phyloP scores from a whole-genome alignment of 305 asterid species.

The Ilex paraguariensis region DNA sequence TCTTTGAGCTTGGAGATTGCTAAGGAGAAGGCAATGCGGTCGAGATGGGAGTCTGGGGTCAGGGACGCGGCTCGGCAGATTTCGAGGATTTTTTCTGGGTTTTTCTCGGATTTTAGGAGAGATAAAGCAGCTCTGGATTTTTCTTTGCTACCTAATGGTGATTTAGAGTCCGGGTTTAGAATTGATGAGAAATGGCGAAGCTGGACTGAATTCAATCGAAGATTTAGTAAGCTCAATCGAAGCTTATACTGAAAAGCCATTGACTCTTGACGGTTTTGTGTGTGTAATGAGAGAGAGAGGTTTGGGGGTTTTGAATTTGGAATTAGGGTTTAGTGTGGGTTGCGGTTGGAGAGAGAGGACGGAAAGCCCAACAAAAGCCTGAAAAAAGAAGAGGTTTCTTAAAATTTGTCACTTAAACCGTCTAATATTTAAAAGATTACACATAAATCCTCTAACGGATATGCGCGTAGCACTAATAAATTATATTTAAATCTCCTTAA shows the following conservation, averaged over 20 bases:
- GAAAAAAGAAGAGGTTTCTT: too few species aligned
- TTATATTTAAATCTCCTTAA: too few species aligned
- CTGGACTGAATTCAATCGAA: neutral
- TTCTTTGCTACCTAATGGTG: slow-evolving; percentile 47
- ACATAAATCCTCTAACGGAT: too few species aligned
- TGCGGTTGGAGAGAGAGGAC: neutral
- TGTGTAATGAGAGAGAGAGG: neutral
- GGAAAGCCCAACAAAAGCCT: neutral
- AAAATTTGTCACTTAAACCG: too few species aligned
- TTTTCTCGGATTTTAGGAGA: slow-evolving; percentile 59
- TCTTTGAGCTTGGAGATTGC: slow-evolving; percentile 52
- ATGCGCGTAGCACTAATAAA: too few species aligned
- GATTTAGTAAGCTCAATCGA: neutral
- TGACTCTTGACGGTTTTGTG: neutral
- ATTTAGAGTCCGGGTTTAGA: slow-evolving; percentile 54
- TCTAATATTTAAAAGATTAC: too few species aligned
- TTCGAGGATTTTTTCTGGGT: slow-evolving; percentile 73
- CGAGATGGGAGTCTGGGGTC: slow-evolving; percentile 61
- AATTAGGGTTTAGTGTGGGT: neutral
- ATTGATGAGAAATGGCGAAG: slow-evolving; percentile 49
- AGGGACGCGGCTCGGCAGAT: slow-evolving; percentile 76
- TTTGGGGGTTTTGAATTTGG: neutral
- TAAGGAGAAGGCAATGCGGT: slow-evolving; percentile 54
- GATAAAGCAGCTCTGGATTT: slow-evolving; percentile 56
- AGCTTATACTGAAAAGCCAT: neutral